Evolutionary conservation across 257 asterid genomes (phyloP), one percentile per base, ranked within the genome.

Genomic region (Plantago ovata): DNA sequence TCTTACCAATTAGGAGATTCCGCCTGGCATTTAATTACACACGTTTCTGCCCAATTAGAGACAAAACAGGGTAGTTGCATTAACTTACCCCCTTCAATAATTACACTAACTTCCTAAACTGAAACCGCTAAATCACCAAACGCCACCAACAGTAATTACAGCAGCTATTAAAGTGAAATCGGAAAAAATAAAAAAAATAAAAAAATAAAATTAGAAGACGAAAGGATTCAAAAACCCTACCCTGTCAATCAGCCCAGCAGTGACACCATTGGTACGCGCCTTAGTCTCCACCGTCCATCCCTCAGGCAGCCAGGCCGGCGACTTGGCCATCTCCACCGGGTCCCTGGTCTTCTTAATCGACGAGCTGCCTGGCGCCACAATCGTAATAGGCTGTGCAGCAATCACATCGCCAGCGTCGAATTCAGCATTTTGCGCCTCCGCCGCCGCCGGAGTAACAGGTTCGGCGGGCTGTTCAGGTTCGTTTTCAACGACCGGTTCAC

Each of bases 201-300:
- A 28, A 20, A 63, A 28, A 13, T 13, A 22, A 52, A 16, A 54
- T 2, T 19, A 7, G 8, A 1, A 14, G 9, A 13, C 11, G 14
- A 7, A 23, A 54, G 42, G 47, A n/a, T 0, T 24, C 51, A 59
- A 38, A 13, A 56, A 65, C 65, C 71, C 36, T 69, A 80, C 86
- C 24, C 83, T 73, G 61, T 80, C 86, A 28, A 68, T 73, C 3
- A 23, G 3, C 4, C 68, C 68, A 16, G 68, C 61, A n/a, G 68
- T 52, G 0, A 40, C 12, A 10, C 68, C 68, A 3, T 60, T 51
- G 1, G 53, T 49, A 18, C 68, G 59, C 13, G 24, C 36, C 33
- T 18, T 63, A 0, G 6, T 0, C 2, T 63, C 60, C 16, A 63
- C 15, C 1, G 3, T 8, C 68, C 68, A 63, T 1, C 24, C 68